A percentile compares a stretch with the other conserved stretches of the same genome.
These are phyloP conservation scores for Neurospora sp. DNA, from an alignment of 495 filamentous ascomycete species.

Conservation along the genomic window DNA sequence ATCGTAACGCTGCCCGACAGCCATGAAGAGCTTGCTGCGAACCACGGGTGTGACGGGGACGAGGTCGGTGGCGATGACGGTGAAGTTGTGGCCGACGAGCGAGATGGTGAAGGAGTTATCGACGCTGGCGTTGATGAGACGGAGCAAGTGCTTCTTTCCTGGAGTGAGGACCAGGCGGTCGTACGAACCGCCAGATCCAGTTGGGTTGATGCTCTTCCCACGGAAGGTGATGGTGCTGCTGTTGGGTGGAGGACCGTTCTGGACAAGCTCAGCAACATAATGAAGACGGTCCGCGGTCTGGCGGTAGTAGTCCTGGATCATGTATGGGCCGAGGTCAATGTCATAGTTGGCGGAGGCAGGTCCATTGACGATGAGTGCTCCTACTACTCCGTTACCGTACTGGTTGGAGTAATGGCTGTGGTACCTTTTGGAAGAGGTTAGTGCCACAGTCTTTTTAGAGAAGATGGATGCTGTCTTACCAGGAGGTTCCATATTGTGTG, in stretches of 20 bases:
- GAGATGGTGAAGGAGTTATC: conserved; percentile 40
- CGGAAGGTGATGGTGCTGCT: conserved; percentile 26
- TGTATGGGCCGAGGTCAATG: conserved; percentile 38
- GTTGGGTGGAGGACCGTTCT: conserved; percentile 17
- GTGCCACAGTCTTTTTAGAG: too few species aligned
- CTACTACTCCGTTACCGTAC: conserved; percentile 40
- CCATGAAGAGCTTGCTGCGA: conserved; percentile 38
- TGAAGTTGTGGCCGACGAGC: conserved; percentile 45
- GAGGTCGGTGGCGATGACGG: conserved; percentile 42
- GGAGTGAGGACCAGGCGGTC: conserved; percentile 26
- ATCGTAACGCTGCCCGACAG: conserved; percentile 62
- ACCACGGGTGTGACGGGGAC: conserved; percentile 41
- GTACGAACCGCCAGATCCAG: conserved; percentile 21
- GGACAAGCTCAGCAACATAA: conserved; percentile 8
- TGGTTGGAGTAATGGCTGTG: conserved; percentile 52
- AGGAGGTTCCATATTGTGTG: conserved; percentile 46
- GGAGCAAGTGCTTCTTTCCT: conserved; percentile 41
- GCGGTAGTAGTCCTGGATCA: conserved; percentile 41
- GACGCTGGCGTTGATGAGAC: conserved; percentile 47
- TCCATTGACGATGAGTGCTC: conserved; percentile 38
- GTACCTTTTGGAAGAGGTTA: too few species aligned
- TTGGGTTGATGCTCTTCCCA: conserved; percentile 30
- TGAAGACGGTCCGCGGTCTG: conserved; percentile 20
- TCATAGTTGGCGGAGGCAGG: conserved; percentile 42
- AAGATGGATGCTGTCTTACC: too few species aligned